Evolutionary conservation across 495 filamentous ascomycete genomes (phyloP), one percentile per base, ranked within the genome.

Genomic region (Xylaria nigripes): DNA sequence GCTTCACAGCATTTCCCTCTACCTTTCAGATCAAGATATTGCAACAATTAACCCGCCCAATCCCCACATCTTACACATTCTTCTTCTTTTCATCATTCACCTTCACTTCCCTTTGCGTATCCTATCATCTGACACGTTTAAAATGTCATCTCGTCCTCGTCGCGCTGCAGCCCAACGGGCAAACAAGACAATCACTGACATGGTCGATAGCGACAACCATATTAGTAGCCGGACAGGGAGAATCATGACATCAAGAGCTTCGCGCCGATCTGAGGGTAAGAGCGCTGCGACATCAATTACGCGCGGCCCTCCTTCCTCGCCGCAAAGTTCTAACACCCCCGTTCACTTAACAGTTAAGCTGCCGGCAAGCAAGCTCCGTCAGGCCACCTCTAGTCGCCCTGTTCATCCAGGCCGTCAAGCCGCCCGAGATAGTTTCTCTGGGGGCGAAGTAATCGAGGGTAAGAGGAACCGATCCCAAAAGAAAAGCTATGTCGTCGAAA

Each of bases 331-430:
- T 34, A 76, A 73, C 55, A 80, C 79, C 68, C 84, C 86, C 54
- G 80, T 92, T 50, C 81, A 81, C 66, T 73, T 96, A 45, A 94
- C 86, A 25, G 83, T 96, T 60, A 95, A 90, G 73, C 84, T 92
- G 63, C 83, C 88, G 6, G 81, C 88, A 27, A 86, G 77, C 72
- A 93, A 88, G 74, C 76, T 93, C 49, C 85, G 87, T 30, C 84
- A 94, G 67, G 86, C 82, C 13, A 91, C 84, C 22, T 76, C 74
- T 42, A 71, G 69, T 49, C 65, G 64, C 13, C 13, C 59, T 8
- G 63, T 58, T 21, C 64, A 61, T 41, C 57, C 59, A 44, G 50
- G 54, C 55, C 58, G 61, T 53, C 68, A 61, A 55, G 63, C 48
- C 46, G 42, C 60, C 45, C 51, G 59, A 41, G 68, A 62, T 69